phyloP scores from a whole-genome alignment of 2,329 filamentous ascomycete species.

The Pseudogymnoascus sp. region DNA sequence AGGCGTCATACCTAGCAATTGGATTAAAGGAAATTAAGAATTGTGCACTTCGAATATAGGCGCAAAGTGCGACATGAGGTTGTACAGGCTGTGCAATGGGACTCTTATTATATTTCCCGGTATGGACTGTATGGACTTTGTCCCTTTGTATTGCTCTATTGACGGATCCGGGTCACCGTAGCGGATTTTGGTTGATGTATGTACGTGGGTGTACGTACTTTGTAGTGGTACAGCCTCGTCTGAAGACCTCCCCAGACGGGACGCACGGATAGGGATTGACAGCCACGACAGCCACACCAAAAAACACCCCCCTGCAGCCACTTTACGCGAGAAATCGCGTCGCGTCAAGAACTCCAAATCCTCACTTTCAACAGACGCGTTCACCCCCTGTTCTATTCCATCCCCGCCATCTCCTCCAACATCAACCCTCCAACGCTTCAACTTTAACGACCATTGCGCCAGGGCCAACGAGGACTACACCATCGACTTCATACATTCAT shows the following conservation, averaged over 20 bases:
- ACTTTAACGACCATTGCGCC: background rate
- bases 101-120: background rate
- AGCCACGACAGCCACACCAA: background rate
- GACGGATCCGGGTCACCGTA: background rate
- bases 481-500: background rate
- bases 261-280: background rate
- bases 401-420: background rate
- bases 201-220: background rate
- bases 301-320: background rate
- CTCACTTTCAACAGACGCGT: conserved; percentile 4
- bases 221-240: background rate
- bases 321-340: conserved; percentile 10
- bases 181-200: background rate
- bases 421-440: background rate
- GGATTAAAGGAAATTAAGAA: background rate
- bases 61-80: background rate
- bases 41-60: background rate
- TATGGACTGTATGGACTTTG: background rate
- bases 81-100: background rate
- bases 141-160: conserved; percentile 3
- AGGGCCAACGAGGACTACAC: background rate
- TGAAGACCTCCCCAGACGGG: background rate
- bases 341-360: conserved; percentile 4
- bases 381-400: background rate
- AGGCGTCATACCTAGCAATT: conserved; percentile 26